These are phyloP conservation scores for Boletus edulis DNA, from an alignment of 768 basidiomycete species.

Conservation along the genomic window DNA sequence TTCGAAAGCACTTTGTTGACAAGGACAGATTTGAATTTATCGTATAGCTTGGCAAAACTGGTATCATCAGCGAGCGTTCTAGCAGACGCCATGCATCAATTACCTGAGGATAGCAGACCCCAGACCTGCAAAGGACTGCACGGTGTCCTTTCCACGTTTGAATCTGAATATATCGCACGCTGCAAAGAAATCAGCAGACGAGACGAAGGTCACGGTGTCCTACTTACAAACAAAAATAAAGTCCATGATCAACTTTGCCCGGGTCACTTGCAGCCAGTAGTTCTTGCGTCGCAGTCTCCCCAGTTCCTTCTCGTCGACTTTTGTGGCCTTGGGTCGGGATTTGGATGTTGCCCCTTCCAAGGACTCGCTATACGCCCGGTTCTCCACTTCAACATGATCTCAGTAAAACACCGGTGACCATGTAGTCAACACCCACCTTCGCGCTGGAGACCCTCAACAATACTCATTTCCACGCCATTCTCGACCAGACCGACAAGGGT, in stretches of 20 bases:
- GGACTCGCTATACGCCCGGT: slow-evolving; percentile 70
- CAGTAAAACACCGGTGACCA: background rate
- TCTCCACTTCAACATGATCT: slow-evolving; percentile 52
- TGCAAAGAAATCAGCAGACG: slow-evolving; percentile 32
- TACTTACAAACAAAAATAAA: slow-evolving; percentile 80
- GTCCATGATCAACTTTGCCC: slow-evolving; percentile 78
- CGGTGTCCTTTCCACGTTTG: slow-evolving; percentile 53
- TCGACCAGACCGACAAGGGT: slow-evolving; percentile 82
- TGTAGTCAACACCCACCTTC: slow-evolving; percentile 45
- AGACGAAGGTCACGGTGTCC: slow-evolving; percentile 16
- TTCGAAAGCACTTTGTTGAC: slow-evolving; percentile 43
- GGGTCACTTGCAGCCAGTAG: slow-evolving; percentile 71
- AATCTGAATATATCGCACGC: slow-evolving; percentile 80
- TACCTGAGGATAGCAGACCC: slow-evolving; percentile 74
- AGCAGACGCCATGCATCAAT: slow-evolving; percentile 3
- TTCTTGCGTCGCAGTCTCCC: slow-evolving; percentile 64
- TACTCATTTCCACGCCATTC: slow-evolving; percentile 74
- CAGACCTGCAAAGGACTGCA: slow-evolving; percentile 68
- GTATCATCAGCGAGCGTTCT: slow-evolving; percentile 7
- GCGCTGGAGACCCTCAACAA: slow-evolving; percentile 61
- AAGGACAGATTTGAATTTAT: slow-evolving; percentile 63
- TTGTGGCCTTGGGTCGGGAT: slow-evolving; percentile 55
- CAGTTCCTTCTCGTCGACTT: slow-evolving; percentile 70
- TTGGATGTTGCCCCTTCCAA: slow-evolving; percentile 69
- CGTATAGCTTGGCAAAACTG: slow-evolving; percentile 73